Evolutionary conservation across 805 yeast genomes (phyloP).

Genomic region (Metschnikowia anglica): DNA sequence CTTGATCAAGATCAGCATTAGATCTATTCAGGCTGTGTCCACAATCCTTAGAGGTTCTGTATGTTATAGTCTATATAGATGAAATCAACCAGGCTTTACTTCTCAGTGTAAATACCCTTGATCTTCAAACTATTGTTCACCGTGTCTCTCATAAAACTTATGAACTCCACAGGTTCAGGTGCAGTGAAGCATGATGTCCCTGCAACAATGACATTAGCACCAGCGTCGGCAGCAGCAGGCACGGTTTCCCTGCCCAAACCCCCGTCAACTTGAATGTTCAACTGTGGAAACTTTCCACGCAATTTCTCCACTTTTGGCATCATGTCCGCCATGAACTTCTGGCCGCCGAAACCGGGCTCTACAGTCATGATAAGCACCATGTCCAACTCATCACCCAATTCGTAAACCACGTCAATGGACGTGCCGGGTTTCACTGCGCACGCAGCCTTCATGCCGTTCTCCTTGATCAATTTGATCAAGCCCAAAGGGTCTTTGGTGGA

Average conservation of each 20-base stretch:
- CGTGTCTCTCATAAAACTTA: slow-evolving; percentile 60
- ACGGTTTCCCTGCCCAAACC: slow-evolving; percentile 88
- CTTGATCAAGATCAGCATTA: no score
- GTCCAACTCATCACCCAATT: slow-evolving; percentile 74
- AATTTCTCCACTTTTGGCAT: slow-evolving; percentile 89
- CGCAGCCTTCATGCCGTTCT: slow-evolving; percentile 86
- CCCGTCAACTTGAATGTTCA: slow-evolving; percentile 95
- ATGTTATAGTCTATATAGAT: not conserved
- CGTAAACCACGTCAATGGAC: slow-evolving; percentile 75
- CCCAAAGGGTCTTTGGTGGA: slow-evolving; percentile 77
- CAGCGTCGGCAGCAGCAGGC: slow-evolving; percentile 88
- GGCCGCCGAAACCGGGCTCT: slow-evolving; percentile 99
- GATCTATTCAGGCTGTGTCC: no score
- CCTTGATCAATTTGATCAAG: slow-evolving; percentile 72
- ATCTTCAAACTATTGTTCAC: slow-evolving; percentile 52
- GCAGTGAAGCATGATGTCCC: slow-evolving; percentile 94
- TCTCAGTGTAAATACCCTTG: slow-evolving; percentile 37
- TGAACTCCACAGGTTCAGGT: slow-evolving; percentile 71
- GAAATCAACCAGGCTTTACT: not conserved
- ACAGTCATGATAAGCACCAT: slow-evolving; percentile 98
- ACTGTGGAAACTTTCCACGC: slow-evolving; percentile 68
- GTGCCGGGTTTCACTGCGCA: slow-evolving; percentile 95
- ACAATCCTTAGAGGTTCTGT: no score
- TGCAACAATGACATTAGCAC: slow-evolving; percentile 97
- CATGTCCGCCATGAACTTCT: slow-evolving; percentile 91